These are phyloP conservation scores for Acidomyces sp. DNA, from an alignment of 495 filamentous ascomycete species.

Conservation along the genomic window DNA sequence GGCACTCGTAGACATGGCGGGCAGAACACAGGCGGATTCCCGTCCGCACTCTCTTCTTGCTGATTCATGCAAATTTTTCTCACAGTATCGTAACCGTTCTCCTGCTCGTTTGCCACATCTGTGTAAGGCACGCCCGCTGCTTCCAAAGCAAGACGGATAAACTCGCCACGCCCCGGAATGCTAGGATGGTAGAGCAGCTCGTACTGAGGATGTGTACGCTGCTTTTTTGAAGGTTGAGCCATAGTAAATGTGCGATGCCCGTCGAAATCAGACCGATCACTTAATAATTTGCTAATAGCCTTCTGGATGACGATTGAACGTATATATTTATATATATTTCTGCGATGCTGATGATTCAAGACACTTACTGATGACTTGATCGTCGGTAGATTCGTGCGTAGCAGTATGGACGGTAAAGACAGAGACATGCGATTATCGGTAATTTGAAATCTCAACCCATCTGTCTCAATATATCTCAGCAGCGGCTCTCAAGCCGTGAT, in stretches of 20 bases:
- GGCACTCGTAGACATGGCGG: conserved; percentile 48
- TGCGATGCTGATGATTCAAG: no score
- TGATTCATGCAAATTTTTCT: conserved; percentile 18
- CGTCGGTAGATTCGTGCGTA: no score
- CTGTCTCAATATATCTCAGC: no score
- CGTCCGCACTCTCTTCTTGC: conserved; percentile 20
- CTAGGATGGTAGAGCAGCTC: conserved; percentile 44
- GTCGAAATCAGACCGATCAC: no score
- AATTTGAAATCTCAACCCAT: no score
- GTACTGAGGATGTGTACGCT: conserved; percentile 14
- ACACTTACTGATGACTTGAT: no score
- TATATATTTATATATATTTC: no score
- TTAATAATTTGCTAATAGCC: no score
- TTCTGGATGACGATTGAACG: no score
- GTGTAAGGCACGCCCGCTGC: conserved; percentile 45
- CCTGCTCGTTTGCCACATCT: conserved; percentile 36
- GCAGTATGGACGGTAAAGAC: no score
- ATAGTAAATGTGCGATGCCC: conserved; percentile 9
- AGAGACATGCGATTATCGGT: no score
- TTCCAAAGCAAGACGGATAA: conserved; percentile 52
- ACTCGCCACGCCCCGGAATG: conserved; percentile 53
- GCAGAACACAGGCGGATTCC: conserved; percentile 47
- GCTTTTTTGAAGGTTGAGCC: conserved; percentile 8
- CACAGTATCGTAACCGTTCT: conserved; percentile 24
- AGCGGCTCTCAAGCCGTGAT: no score